Base-by-base conservation (phyloP, 768 basidiomycete species). In the Pleurotus citrinopileatus region DNA sequence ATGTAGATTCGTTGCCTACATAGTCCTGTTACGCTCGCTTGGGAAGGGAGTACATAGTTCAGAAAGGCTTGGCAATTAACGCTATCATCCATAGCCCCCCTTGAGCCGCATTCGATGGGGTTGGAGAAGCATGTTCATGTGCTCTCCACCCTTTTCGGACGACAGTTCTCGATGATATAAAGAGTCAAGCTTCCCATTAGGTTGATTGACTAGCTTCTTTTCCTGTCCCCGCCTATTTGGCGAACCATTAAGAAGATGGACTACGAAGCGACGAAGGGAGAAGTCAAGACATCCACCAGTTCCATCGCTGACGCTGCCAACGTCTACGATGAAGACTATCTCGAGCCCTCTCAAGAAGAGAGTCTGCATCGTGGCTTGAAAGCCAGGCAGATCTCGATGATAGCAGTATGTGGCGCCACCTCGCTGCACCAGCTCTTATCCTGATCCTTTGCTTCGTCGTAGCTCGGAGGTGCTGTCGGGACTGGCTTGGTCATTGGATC, bases 401-500 rank as follows among this genome's bases (percentile, higher is more conserved):
- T 84, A 56, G 80, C 79, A 51, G 74, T 77, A 57, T 42, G 68
- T 60, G 42, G 47, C 32, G 58, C 23, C 32, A 22, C 47, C 6
- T 9, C 36, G 22, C 29, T 12, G 6, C 19, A n/a, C n/a, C 10
- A 10, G 8, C 10, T 37, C 10, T 27, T n/a, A 23, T 34, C 29
- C 28, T 10, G 10, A 10, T 34, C 37, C 19, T 51, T 2, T 20
- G 25, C 27, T 37, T 50, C 22, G 19, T 40, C 17, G 12, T 58
- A 74, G 74, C 68, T 80, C 15, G 78, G 77, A 6, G 74, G 75
- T 38, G 77, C 79, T n/a, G 69, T 79, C 4, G 79, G 80, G 12
- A 81, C 80, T 20, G 79, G 81, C 46, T 68, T 83, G 15, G 78
- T 81, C 59, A 82, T 84, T 43, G 76, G 76, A 19, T 84, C 81